Evolutionary conservation across 805 yeast genomes (phyloP), one percentile per base, ranked within the genome.

Genomic region (Pichia rugopelliculosa): DNA sequence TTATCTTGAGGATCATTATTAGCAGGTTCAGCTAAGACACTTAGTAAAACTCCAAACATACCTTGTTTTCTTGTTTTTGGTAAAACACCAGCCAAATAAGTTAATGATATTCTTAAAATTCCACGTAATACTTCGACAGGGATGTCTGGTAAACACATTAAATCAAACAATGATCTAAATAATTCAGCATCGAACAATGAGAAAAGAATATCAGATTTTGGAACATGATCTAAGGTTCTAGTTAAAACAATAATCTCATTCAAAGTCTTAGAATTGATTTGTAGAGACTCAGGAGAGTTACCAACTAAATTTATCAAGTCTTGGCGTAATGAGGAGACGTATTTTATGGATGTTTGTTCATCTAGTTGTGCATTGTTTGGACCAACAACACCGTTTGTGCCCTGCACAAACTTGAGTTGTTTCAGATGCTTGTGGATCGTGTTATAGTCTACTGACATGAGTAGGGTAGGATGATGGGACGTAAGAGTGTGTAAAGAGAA

Each of bases 191-290:
- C 67, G 33, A 64, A 53, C 6, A 51, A 36, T 2, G 42, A 20
- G 37, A 53, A 52, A 27, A 64, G 45, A 2, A 21, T 34, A 41
- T 61, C 64, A 1, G 64, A 59, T 38, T 54, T 56, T 5, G 78
- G 75, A 7, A 74, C 70, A 21, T 67, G 62, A 39, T 77, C 81
- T 39, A 79, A 60, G 24, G 76, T 64, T 52, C 72, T 76, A 27
- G 82, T 76, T 26, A 81, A 61, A 4, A 79, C 78, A 1, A 75
- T 74, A 10, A 80, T 73, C 3, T 77, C 69, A 59, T 75, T 77
- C 42, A 74, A 71, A 52, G 72, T 70, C 48, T 77, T 82, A 42
- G 52, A 17, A 30, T 25, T 39, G 3, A 47, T 6, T 8, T 47
- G 37, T 2, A 39, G 18, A 13, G 25, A n/a, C 5, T 3, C n/a